Percentiles rank a stretch among this genome's conserved stretches.
Evolutionary conservation across 2,329 filamentous ascomycete genomes (phyloP).

Genomic region (Penicillium verrucosum): DNA sequence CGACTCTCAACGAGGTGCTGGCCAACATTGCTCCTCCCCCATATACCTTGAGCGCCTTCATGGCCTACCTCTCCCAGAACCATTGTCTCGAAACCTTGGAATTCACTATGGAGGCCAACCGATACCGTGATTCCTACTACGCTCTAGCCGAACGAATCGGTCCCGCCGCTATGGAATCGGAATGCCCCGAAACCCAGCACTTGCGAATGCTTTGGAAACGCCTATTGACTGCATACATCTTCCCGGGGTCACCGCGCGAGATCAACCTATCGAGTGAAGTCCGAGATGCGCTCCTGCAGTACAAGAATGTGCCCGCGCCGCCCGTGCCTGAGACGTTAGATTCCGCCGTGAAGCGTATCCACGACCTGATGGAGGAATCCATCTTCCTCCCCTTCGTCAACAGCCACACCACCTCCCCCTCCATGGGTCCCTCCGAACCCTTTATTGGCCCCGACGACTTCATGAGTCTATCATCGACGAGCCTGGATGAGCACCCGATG

Average conservation of each 20-base stretch:
- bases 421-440: slow-evolving; percentile 46
- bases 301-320: slow-evolving; percentile 55
- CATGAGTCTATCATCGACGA: slow-evolving; percentile 31
- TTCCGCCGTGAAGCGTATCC: slow-evolving; percentile 80
- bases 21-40: slow-evolving; percentile 80
- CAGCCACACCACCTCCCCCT: slow-evolving; percentile 51
- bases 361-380: slow-evolving; percentile 96
- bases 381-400: slow-evolving; percentile 91
- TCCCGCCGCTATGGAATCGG: slow-evolving; percentile 47
- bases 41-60: slow-evolving; percentile 89
- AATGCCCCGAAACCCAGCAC: slow-evolving; percentile 61
- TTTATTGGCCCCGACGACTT: slow-evolving; percentile 39
- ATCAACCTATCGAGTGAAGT: slow-evolving; percentile 87
- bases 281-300: slow-evolving; percentile 71
- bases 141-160: slow-evolving; percentile 53
- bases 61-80: slow-evolving; percentile 94
- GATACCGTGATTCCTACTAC: slow-evolving; percentile 69
- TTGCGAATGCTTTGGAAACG: slow-evolving; percentile 81
- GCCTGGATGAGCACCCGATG: slow-evolving; percentile 31
- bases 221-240: slow-evolving; percentile 84
- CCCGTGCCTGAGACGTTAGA: slow-evolving; percentile 77
- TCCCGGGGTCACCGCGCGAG: slow-evolving; percentile 78
- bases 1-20: slow-evolving; percentile 81
- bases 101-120: slow-evolving; percentile 89
- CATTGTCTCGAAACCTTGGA: slow-evolving; percentile 95